Evolutionary conservation across 1,284 basidiomycete species (phyloP), one percentile per base, ranked within the genome.

Genomic region (Phlebopus sp.): DNA sequence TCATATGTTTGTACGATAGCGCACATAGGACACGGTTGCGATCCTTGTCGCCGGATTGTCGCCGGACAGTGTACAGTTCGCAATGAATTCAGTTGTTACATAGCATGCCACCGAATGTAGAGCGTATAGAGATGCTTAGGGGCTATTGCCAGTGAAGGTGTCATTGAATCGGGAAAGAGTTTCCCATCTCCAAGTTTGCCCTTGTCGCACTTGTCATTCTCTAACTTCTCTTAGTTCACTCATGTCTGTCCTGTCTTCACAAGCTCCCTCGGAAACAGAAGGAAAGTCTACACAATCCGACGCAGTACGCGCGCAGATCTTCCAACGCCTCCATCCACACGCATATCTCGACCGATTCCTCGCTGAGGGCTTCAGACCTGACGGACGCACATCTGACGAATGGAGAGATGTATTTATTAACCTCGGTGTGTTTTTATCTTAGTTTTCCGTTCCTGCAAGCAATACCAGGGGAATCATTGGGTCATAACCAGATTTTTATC

Each of bases 331-430:
- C 2, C 83, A 88, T 56, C 86, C 86, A 0, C 75, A 72, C 37
- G 74, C 77, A 35, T 86, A 86, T 63, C 75, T 86, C 49, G 75
- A 81, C 49, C 71, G 81, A 18, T 88, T 86, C 58, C 68, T 88
- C 19, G 67, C 71, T 8, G 75, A 84, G 53, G 71, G 76, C 2
- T 70, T 81, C 53, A 68, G 86, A 35, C 82, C 84, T 0, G 85
- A 88, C 58, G 84, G 83, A 10, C 69, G 86, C 18, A 69, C 70
- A 31, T 55, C 73, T 1, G 56, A 61, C 25, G 74, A 71, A 15
- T 86, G 78, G 77, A 68, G 86, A 44, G 76, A 81, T 42, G 71
- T 80, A n/a, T 78, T 69, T 42, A 64, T 86, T 47, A 84, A 85
- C 58, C 69, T 76, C 37, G 86, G 85, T 85, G 39, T 47, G 81